Percentiles rank a stretch among this genome's conserved stretches.
Evolutionary conservation across 176 grass and related monocot species (phyloP).

Genomic region (Microstegium vimineum): DNA sequence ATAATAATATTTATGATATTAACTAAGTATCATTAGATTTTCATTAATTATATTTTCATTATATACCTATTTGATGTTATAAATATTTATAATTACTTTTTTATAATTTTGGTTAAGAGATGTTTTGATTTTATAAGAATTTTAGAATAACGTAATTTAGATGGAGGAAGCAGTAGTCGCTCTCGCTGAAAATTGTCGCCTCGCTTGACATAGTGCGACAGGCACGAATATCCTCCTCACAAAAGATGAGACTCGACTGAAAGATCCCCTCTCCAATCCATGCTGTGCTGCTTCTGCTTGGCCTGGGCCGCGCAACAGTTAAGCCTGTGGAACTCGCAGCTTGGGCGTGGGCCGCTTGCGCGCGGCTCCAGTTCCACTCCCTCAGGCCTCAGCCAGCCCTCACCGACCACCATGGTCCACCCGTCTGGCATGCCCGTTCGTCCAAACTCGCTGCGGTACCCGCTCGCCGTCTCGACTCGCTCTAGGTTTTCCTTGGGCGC

Average conservation of each 20-base stretch:
- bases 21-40: no score
- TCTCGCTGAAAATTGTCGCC: background rate
- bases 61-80: no score
- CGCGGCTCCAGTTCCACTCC: background rate
- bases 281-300: background rate
- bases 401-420: background rate
- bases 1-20: no score
- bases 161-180: no score
- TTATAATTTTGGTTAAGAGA: no score
- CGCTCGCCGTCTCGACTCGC: constrained; percentile 12
- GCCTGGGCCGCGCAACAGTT: background rate
- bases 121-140: no score
- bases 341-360: background rate
- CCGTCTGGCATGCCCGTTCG: background rate
- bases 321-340: background rate
- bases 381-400: background rate
- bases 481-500: constrained; percentile 43
- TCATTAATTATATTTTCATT: no score
- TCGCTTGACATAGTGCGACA: background rate
- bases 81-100: no score
- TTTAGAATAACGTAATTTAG: no score
- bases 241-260: no score
- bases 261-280: background rate
- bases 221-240: background rate
- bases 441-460: background rate